A percentile compares a stretch with the other conserved stretches of the same genome.
phyloP scores from a whole-genome alignment of 768 basidiomycete species.

The Lactarius psammicola region DNA sequence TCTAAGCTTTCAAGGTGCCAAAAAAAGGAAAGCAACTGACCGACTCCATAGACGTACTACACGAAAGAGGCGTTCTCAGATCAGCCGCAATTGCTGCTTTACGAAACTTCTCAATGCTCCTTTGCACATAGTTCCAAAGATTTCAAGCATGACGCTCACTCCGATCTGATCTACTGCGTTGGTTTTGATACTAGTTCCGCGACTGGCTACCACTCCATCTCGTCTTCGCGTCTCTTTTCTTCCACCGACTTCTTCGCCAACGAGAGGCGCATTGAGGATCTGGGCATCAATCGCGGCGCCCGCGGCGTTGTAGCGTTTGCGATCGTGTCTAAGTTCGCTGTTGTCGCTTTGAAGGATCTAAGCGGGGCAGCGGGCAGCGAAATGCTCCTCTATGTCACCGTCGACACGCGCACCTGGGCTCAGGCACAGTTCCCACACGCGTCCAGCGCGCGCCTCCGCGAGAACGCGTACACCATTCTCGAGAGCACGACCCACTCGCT shows the following conservation, averaged over 20 bases:
- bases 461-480: conserved; percentile 95
- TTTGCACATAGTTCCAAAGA: conserved; percentile 87
- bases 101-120: conserved; percentile 74
- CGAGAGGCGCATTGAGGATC: conserved; percentile 68
- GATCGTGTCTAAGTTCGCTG: conserved; percentile 88
- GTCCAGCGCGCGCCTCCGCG: conserved; percentile 69
- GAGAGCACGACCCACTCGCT: conserved; percentile 93
- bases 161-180: conserved; percentile 84
- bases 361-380: conserved; percentile 55
- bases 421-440: conserved; percentile 93
- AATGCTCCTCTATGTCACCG: conserved; percentile 82
- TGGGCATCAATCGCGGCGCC: conserved; percentile 83
- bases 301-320: conserved; percentile 92
- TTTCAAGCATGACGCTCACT: conserved; percentile 74
- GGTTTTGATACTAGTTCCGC: conserved; percentile 66
- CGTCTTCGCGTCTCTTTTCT: conserved; percentile 73
- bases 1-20: neutral
- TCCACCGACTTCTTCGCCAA: conserved; percentile 80
- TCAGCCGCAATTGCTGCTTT: conserved; percentile 54
- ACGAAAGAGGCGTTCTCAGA: conserved; percentile 81
- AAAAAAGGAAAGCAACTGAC: conserved; percentile 1
- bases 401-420: conserved; percentile 83
- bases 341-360: conserved; percentile 82
- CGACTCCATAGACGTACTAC: conserved; percentile 69
- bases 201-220: conserved; percentile 45